Evolutionary conservation across 768 basidiomycete species (phyloP), one percentile per base, ranked within the genome.

Genomic region (Hericium erinaceus): DNA sequence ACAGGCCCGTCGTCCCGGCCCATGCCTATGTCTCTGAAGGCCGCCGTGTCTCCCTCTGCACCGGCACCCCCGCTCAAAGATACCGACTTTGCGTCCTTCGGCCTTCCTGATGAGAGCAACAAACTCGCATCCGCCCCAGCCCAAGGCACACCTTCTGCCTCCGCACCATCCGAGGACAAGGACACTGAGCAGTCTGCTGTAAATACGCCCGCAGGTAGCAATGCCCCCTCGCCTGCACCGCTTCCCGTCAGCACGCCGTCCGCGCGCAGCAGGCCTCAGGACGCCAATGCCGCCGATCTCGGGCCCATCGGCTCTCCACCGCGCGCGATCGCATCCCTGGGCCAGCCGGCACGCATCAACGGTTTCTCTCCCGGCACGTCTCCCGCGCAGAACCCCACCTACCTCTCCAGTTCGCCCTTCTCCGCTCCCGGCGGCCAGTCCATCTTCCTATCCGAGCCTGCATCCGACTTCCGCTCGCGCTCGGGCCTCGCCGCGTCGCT

Each of bases 261-360:
- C 37, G 79, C 78, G 0, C 82, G 81, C 12, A 82, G 81, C 39
- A 73, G 77, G 26, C 71, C 78, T 48, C 68, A 71, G 8, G 70
- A 67, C 65, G 58, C 74, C 49, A 57, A 71, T 55, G 63, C 69
- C 48, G 72, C 74, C 50, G 88, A 89, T 66, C 85, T 89, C 64
- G 90, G 90, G 9, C 89, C 91, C 15, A 90, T 92, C 59, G 91
- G 91, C 2, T 89, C 89, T 3, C 86, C 91, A 13, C 86, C 91
- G 13, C 72, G 75, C 48, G 72, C 75, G 1, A 78, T 68, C 20
- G 64, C 67, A 1, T 67, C 72, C 38, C 65, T 68, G 2, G 67
- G 63, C 1, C 72, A 72, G 15, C 64, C 75, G 57, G 60, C 73
- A 20, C 72, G 74, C 55, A 62, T 72, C 53, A 80, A 74, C 57